A percentile compares a stretch with the other conserved stretches of the same genome.
Evolutionary conservation across 306 rosid species (phyloP).

Genomic region (Datisca glomerata): DNA sequence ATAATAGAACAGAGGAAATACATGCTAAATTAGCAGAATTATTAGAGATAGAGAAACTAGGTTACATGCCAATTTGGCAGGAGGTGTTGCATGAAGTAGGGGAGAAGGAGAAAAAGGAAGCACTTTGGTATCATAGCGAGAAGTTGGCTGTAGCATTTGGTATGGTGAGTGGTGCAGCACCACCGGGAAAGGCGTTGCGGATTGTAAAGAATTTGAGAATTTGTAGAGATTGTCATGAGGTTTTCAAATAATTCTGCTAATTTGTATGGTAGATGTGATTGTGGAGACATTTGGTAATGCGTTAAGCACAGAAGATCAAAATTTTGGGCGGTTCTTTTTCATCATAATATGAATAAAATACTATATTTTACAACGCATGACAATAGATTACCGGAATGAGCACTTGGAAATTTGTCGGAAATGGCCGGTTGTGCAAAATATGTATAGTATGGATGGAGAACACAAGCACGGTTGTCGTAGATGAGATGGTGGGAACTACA

Average conservation of each 20-base stretch:
- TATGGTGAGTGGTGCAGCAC: conserved; percentile 49
- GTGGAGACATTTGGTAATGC: conserved; percentile 60
- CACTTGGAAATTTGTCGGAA: too few species aligned
- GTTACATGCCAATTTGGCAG: conserved; percentile 60
- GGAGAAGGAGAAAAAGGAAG: conserved; percentile 57
- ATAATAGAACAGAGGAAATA: conserved; percentile 41
- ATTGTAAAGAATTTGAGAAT: conserved; percentile 83
- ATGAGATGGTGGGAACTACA: too few species aligned
- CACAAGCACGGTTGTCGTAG: too few species aligned
- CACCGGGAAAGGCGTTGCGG: conserved; percentile 54
- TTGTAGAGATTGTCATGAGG: conserved; percentile 74
- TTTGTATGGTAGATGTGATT: conserved; percentile 49
- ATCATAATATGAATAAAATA: too few species aligned
- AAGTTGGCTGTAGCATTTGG: conserved; percentile 81
- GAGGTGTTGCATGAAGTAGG: conserved; percentile 58
- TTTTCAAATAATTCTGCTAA: conserved; percentile 53
- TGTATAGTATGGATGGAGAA: too few species aligned
- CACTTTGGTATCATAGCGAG: conserved; percentile 79
- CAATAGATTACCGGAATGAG: too few species aligned
- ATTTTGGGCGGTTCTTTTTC: too few species aligned
- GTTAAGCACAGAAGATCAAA: too few species aligned
- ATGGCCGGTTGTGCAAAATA: too few species aligned
- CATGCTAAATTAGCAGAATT: conserved; percentile 44
- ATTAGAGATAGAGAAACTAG: conserved; percentile 53
- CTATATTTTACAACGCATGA: too few species aligned